phyloP scores from a whole-genome alignment of 805 yeast genomes.

The Debaryomyces prosopidis region DNA sequence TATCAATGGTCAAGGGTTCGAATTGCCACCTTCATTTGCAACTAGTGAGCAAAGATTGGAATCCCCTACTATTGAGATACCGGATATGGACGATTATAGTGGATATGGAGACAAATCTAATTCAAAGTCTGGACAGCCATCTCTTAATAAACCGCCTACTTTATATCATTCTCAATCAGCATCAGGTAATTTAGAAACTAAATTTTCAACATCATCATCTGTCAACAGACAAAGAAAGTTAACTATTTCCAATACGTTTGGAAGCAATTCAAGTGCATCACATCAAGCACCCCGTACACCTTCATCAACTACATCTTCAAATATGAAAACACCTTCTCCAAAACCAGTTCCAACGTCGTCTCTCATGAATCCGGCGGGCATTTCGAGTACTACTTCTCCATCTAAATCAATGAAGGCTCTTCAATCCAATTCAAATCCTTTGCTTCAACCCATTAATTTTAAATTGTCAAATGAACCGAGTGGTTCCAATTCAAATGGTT shows the following conservation, averaged over 20 bases:
- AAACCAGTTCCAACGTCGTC: constrained; percentile 25
- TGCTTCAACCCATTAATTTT: constrained; percentile 57
- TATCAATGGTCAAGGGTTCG: constrained; percentile 5
- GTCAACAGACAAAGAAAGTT: constrained; percentile 34
- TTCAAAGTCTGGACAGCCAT: constrained; percentile 5
- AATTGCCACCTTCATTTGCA: constrained; percentile 12
- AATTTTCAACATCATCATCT: constrained; percentile 19
- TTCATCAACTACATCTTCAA: constrained; percentile 34
- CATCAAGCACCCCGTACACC: constrained; percentile 31
- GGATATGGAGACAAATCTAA: constrained; percentile 12
- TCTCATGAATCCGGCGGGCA: constrained; percentile 14
- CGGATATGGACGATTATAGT: constrained; percentile 54
- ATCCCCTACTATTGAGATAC: constrained; percentile 70
- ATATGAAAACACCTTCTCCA: constrained; percentile 38
- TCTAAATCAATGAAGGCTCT: constrained; percentile 52
- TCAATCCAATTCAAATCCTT: constrained; percentile 43
- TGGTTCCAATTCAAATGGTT: background rate
- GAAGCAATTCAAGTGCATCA: constrained; percentile 27
- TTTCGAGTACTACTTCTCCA: constrained; percentile 32
- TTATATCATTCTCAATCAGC: constrained; percentile 45
- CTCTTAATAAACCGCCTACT: constrained; percentile 38
- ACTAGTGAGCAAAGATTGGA: constrained; percentile 35
- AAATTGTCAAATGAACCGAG: constrained; percentile 21
- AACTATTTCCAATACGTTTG: constrained; percentile 38
- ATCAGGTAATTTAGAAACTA: constrained; percentile 37